Conservation (phyloP, 768 basidiomycete species). For the Tricholoma bakamatsutake region DNA sequence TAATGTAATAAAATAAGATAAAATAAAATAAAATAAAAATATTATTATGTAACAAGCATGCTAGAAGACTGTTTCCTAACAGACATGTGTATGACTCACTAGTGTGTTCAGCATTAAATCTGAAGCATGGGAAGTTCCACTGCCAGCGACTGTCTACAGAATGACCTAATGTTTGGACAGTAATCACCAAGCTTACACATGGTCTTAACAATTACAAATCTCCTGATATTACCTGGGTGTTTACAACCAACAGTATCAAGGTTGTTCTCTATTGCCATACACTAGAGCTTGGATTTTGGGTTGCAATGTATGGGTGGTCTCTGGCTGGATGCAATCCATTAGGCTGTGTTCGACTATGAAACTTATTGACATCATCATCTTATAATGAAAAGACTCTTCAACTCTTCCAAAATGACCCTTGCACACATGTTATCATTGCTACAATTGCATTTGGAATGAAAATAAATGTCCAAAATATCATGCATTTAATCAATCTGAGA, state of each 20-base stretch:
- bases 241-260: background rate
- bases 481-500: constrained; percentile 4
- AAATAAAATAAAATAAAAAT: no score
- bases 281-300: background rate
- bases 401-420: background rate
- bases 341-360: constrained; percentile 3
- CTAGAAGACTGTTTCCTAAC: no score
- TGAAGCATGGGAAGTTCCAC: constrained; percentile 2
- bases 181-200: background rate
- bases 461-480: constrained; percentile 5
- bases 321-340: background rate
- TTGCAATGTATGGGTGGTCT: constrained; percentile 5
- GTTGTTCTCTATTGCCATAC: constrained; percentile 2
- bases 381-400: constrained; percentile 3
- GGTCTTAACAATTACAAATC: background rate
- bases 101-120: no score
- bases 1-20: no score
- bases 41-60: no score
- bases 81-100: no score
- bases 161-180: constrained; percentile 1
- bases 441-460: constrained; percentile 6
- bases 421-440: background rate
- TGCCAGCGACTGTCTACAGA: constrained; percentile 1
- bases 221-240: constrained; percentile 2
- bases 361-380: constrained; percentile 1